Evolutionary conservation across 805 yeast genomes (phyloP).

Genomic region (Yarrowia alimentaria): DNA sequence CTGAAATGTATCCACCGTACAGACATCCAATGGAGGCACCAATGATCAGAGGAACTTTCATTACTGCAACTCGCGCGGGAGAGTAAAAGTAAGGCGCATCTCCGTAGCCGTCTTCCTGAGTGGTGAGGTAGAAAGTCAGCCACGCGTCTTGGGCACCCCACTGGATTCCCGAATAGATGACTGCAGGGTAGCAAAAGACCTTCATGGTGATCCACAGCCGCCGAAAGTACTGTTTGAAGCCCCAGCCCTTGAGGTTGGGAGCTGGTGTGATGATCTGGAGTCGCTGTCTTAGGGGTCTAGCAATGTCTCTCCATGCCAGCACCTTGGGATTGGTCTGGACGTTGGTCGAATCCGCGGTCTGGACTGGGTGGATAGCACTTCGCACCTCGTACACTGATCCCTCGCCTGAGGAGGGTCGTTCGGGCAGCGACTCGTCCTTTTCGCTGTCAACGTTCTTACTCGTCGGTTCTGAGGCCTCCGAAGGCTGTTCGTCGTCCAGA

Average conservation of each 20-base stretch:
- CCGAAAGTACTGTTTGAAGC: conserved; percentile 61
- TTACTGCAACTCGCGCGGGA: conserved; percentile 65
- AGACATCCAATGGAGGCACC: conserved; percentile 54
- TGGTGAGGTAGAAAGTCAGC: conserved; percentile 68
- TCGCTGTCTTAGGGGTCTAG: conserved; percentile 45
- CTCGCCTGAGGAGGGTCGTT: neutral
- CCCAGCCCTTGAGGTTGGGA: conserved; percentile 59
- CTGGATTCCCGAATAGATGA: conserved; percentile 60
- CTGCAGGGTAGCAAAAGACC: conserved; percentile 47
- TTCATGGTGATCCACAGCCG: conserved; percentile 49
- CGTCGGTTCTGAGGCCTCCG: neutral
- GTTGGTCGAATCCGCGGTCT: conserved; percentile 1
- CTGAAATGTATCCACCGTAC: conserved; percentile 52
- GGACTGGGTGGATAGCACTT: conserved; percentile 3
- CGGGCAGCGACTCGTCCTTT: neutral
- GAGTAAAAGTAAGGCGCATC: conserved; percentile 66
- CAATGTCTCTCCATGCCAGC: conserved; percentile 39
- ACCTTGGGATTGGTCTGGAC: conserved; percentile 25
- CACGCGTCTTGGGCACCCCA: conserved; percentile 83
- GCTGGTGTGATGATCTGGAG: conserved; percentile 44
- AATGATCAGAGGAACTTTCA: conserved; percentile 65
- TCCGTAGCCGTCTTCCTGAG: conserved; percentile 66
- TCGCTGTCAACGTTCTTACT: neutral
- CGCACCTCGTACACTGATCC: neutral
- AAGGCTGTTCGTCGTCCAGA: neutral